phyloP scores from a whole-genome alignment of 495 filamentous ascomycete species.

The Hyphodiscus hymeniophilus region DNA sequence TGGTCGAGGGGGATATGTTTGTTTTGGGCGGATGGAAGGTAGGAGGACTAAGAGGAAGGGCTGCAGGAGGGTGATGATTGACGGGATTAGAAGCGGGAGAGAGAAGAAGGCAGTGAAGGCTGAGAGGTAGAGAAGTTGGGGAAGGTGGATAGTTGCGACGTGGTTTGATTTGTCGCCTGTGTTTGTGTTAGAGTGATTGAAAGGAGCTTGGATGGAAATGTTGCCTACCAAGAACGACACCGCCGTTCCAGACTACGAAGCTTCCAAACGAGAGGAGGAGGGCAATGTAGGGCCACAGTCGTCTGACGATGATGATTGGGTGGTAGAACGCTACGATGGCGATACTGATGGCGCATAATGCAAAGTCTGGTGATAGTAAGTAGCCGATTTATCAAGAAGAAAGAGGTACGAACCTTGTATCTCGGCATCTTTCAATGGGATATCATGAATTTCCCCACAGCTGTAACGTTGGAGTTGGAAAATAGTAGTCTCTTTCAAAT shows the following conservation, averaged over 20 bases:
- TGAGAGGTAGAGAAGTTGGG: slow-evolving; percentile 95
- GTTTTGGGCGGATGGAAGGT: not conserved
- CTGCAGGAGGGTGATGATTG: slow-evolving; percentile 23
- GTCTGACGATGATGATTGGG: slow-evolving; percentile 35
- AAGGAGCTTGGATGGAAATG: not conserved
- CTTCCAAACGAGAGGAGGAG: slow-evolving; percentile 59
- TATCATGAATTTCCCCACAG: slow-evolving; percentile 19
- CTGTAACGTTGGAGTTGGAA: slow-evolving; percentile 14
- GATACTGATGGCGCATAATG: slow-evolving; percentile 50
- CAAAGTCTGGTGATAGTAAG: slow-evolving; percentile 22
- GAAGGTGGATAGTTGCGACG: slow-evolving; percentile 74
- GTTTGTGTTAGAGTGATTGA: not conserved
- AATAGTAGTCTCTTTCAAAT: slow-evolving; percentile 19
- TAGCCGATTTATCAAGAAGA: not conserved
- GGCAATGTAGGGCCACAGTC: slow-evolving; percentile 57
- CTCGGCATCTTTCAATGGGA: slow-evolving; percentile 14
- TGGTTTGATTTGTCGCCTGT: slow-evolving; percentile 83
- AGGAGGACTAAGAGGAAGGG: slow-evolving; percentile 1
- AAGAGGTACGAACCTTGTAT: slow-evolving; percentile 8
- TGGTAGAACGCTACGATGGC: slow-evolving; percentile 46
- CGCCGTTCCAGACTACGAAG: slow-evolving; percentile 80
- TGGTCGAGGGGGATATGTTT: not conserved
- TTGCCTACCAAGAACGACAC: slow-evolving; percentile 74
- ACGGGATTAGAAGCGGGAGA: slow-evolving; percentile 59
- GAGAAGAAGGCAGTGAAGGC: slow-evolving; percentile 86